Evolutionary conservation across 2,329 filamentous ascomycete species (phyloP).

Genomic region (Fusarium camptoceras): DNA sequence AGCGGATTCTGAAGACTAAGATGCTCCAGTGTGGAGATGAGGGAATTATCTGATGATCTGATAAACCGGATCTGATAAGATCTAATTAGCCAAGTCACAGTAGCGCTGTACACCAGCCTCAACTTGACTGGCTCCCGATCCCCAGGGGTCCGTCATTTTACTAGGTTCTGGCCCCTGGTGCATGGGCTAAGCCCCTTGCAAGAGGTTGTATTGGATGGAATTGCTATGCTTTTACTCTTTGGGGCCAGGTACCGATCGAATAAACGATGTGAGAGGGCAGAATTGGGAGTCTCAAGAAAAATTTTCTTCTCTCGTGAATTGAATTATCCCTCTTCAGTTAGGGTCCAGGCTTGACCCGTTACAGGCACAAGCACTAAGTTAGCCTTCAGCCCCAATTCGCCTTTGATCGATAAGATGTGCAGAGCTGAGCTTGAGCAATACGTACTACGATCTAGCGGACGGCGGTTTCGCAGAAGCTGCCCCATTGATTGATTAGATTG

Average conservation of each 20-base stretch:
- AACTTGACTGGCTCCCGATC: slow-evolving; percentile 42
- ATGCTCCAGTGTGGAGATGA: slow-evolving; percentile 50
- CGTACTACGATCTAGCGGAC: slow-evolving; percentile 8
- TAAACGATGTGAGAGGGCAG: slow-evolving; percentile 12
- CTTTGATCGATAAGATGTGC: slow-evolving; percentile 15
- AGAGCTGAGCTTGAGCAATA: background rate
- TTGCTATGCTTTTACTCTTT: slow-evolving; percentile 21
- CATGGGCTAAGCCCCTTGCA: slow-evolving; percentile 15
- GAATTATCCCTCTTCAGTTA: slow-evolving; percentile 5
- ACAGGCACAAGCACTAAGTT: background rate
- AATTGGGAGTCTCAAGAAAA: slow-evolving; percentile 19
- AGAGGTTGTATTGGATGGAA: background rate
- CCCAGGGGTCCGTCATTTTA: slow-evolving; percentile 20
- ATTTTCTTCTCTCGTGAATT: slow-evolving; percentile 14
- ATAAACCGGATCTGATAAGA: slow-evolving; percentile 63
- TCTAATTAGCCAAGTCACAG: slow-evolving; percentile 45
- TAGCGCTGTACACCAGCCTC: slow-evolving; percentile 37
- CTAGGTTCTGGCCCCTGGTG: slow-evolving; percentile 21
- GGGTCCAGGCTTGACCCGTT: slow-evolving; percentile 4
- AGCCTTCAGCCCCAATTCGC: background rate
- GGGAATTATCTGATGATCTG: slow-evolving; percentile 67
- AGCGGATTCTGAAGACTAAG: slow-evolving; percentile 16
- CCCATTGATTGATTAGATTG: slow-evolving; percentile 12
- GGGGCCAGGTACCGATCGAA: slow-evolving; percentile 34
- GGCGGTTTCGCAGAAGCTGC: background rate